Percentiles rank a stretch among this genome's conserved stretches.
Conservation (phyloP, 192 early-diverging fungal genomes). For the Coemansia sp. region DNA sequence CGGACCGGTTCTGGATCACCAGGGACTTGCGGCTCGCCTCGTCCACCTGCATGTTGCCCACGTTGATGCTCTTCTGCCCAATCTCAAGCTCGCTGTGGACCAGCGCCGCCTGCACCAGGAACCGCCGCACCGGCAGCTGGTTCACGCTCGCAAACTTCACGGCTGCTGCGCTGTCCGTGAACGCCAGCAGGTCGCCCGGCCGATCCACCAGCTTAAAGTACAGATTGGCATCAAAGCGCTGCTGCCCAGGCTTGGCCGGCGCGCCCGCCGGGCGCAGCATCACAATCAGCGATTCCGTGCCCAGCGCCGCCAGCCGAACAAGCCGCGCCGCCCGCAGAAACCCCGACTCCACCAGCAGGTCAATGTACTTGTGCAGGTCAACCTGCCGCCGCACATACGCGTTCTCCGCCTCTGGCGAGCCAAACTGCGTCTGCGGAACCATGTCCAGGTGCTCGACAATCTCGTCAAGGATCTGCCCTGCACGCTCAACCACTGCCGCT, state of each 20-base stretch:
- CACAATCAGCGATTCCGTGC: slow-evolving; percentile 65
- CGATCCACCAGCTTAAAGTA: slow-evolving; percentile 86
- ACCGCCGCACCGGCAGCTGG: slow-evolving; percentile 77
- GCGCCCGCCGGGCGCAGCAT: slow-evolving; percentile 63
- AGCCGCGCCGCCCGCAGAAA: slow-evolving; percentile 58
- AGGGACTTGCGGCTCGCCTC: slow-evolving; percentile 75
- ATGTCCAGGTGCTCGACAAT: slow-evolving; percentile 33
- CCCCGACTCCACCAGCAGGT: slow-evolving; percentile 65
- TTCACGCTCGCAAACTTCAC: slow-evolving; percentile 23
- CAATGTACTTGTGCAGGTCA: slow-evolving; percentile 70
- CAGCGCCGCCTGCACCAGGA: slow-evolving; percentile 83
- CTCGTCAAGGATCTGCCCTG: slow-evolving; percentile 33
- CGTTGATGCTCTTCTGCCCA: slow-evolving; percentile 96
- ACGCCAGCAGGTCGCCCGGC: slow-evolving; percentile 80
- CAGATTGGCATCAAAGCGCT: slow-evolving; percentile 60
- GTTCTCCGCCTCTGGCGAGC: slow-evolving; percentile 33
- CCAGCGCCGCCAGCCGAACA: slow-evolving; percentile 60
- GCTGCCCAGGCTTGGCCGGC: slow-evolving; percentile 2
- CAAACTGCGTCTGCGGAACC: slow-evolving; percentile 35
- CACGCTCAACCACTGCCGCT: slow-evolving; percentile 14
- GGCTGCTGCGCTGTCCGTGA: slow-evolving; percentile 57
- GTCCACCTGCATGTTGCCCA: slow-evolving; percentile 87
- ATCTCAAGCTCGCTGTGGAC: slow-evolving; percentile 87
- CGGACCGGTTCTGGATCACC: slow-evolving; percentile 89
- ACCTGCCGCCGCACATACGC: slow-evolving; percentile 52